Base-by-base conservation (phyloP, 768 basidiomycete genomes). In the Rhodotorula babjevae region DNA sequence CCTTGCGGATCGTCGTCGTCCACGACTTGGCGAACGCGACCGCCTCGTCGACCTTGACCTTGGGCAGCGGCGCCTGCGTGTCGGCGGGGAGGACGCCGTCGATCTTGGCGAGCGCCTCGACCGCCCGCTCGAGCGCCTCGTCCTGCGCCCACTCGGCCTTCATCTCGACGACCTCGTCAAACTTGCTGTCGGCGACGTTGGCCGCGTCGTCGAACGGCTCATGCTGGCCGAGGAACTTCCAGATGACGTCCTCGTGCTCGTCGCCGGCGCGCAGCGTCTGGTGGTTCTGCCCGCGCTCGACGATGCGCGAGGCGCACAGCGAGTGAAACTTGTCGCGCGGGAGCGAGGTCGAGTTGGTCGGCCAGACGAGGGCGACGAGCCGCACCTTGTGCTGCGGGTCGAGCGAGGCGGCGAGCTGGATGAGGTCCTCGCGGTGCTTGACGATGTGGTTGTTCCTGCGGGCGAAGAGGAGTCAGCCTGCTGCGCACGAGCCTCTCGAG, bases 401-500 rank as follows among this genome's bases (percentile, higher is more conserved):
- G 82, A 78, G 33, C 80, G 72, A 79, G 15, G 81, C 76, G 57
- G 84, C 83, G 15, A 87, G 85, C 2, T 87, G 84, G 27, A 87
- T 86, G 1, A 99, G 84, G 7, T 85, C 85, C 44, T 83, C 71
- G n/a, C 93, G 90, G 78, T 97, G 93, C 81, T 89, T 87, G 25
- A 78, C 82, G 5, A 90, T 84, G 78, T 99, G 95, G 80, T 97
- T 98, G 81, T 99, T 98, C 76, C 93, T 88, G 71, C 42, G 44
- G 1, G 33, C n/a, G 33, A 42, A 52, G 84, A 52, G 3, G 36
- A 25, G 31, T 40, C n/a, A 31, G 56, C 16, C n/a, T 60, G 21
- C 57, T 40, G 65, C 49, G 53, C 25, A 2, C 29, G 18, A 7
- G 31, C n/a, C 14, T 3, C 33, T 4, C 36, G 73, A 40, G 16